Base-by-base conservation (phyloP, 2,329 filamentous ascomycete genomes). In the Cladosporium halotolerans region DNA sequence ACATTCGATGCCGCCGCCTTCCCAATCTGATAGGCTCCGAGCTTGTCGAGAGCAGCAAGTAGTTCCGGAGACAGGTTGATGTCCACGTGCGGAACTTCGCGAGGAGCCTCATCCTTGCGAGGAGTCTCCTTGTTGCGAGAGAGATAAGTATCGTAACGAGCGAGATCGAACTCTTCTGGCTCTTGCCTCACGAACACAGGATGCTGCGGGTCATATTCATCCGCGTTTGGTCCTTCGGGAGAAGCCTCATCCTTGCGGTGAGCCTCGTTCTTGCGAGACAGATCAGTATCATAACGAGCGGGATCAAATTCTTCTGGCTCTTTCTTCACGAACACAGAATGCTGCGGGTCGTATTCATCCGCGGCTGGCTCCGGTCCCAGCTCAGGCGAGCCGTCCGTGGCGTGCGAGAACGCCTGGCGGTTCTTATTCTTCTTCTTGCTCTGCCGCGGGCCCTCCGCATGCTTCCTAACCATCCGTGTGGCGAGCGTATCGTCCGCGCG, bases 301-400 rank as follows among this genome's bases (percentile, higher is more conserved):
- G 62, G 62, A 54, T 68, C 65, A 10, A 46, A 55, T 8, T 43
- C 36, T 7, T 33, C 19, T 8, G 45, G 38, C 47, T 52, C 58
- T 47, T 31, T 56, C 34, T 47, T 59, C 48, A n/a, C 51, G 28
- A 62, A 58, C 41, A 62, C 58, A 3, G 74, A 74, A 28, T 68
- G 68, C 52, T 70, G 70, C 32, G 73, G 72, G 61, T 76, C 73
- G 62, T 78, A 78, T 57, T 78, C 76, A 60, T 77, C 72, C 51
- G 76, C 72, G 2, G 61, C 66, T 9, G 68, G 62, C 53, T 70
- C 68, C 32, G 68, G 67, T 34, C 68, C 60, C 34, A 67, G 66
- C 14, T 65, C 69, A 18, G 61, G 39, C 58, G 62, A 65, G 14
- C 62, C 63, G 32, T 55, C 60, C 10, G 40, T 44, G 4, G 13